Evolutionary conservation across 768 basidiomycete genomes (phyloP), one percentile per base, ranked within the genome.

Genomic region (Tephrocybe sp.): DNA sequence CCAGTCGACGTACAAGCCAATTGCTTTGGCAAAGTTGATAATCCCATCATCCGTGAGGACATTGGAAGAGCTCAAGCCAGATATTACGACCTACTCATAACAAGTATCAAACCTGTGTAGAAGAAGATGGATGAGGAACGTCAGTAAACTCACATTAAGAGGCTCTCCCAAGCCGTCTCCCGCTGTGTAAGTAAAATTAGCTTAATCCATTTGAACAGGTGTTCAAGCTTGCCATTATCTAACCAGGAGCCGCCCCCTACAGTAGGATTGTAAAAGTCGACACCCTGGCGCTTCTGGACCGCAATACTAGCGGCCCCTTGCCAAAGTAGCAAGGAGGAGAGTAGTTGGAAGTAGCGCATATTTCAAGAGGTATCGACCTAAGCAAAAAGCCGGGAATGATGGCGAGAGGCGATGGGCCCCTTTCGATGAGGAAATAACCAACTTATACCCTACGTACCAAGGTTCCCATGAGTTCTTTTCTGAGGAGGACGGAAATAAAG

Each of bases 161-260:
- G 89, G 92, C 66, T 93, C 92, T 23, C 89, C 89, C 6, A 55
- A 56, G 12, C 66, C 66, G 33, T 55, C 48, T 11, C 66, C 70
- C 36, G 71, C 71, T 72, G n/a, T 33, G 32, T 34, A 39, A 20
- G 16, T n/a, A n/a, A 8, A 17, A 5, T 38, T 39, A 13, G n/a
- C 47, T 9, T 14, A 23, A 23, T 23, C 26, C 7, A 3, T 26
- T 11, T 16, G 45, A 16, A 11, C 14, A 22, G 12, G 17, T 7
- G 36, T 22, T 8, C 4, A 58, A 39, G 45, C 46, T 20, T 34
- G 62, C 73, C 85, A 53, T 65, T 82, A 40, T 85, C 83, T 4
- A 90, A 74, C 82, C 86, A 81, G 42, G 73, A 78, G 3, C 89
- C 89, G 14, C 84, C 84, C 32, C 65, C 67, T 7, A 56, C 41